Evolutionary conservation across 2,329 filamentous ascomycete genomes (phyloP), one percentile per base, ranked within the genome.

Genomic region (Aspergillus quadrilineatus): DNA sequence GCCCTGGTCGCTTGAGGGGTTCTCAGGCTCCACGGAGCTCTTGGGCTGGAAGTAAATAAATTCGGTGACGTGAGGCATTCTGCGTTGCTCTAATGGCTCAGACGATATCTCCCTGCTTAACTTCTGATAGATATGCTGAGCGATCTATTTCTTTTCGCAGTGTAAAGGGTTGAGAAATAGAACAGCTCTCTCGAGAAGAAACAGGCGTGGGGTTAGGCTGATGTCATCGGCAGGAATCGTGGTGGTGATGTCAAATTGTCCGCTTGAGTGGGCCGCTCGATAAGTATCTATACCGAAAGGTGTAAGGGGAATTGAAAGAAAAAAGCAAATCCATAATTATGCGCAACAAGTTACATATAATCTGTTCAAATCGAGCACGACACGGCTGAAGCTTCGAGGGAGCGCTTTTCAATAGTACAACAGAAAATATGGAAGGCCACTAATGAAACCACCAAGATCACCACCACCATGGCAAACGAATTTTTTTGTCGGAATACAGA

Each of bases 41-140:
- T 71, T 74, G 32, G 74, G 54, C 28, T 68, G 69, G 66, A 76
- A 70, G 56, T 68, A 72, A 55, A 75, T 63, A 55, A 77, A 67
- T 62, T 76, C 68, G 48, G 62, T 69, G 61, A 70, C 63, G 50
- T 59, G 57, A 32, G 67, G 56, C 68, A 72, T 71, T 41, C 44
- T 62, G 44, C 12, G 30, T 34, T 32, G 44, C n/a, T 41, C n/a
- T 42, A 17, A 10, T 12, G 9, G 10, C 17, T 30, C 7, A 5
- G 8, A 9, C n/a, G 8, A 8, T n/a, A 34, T 34, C n/a, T 29
- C 34, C 9, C 30, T 14, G 14, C 28, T 28, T 29, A 22, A 22
- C 22, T 45, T 28, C 12, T 14, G 17, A 30, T 3, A 30, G 22
- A 45, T 28, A 9, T 15, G 14, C 17, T 14, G 15, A 7, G 44